Conservation (phyloP, 2,329 filamentous ascomycete species). For the Cercospora citrullina region DNA sequence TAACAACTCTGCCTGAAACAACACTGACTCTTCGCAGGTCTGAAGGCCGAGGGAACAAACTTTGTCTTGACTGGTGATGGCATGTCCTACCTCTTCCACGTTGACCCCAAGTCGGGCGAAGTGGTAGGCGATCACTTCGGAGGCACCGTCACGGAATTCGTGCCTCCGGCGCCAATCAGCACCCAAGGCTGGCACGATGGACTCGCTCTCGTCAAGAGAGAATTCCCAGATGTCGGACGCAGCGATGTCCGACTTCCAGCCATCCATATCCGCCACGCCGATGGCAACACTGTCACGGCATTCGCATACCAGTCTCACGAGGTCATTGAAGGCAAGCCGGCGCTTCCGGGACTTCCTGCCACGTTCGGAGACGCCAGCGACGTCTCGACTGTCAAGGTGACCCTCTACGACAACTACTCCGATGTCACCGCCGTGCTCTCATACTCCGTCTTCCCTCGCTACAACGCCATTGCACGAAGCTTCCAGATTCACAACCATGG, state of each 20-base stretch:
- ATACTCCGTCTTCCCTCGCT: slow-evolving; percentile 64
- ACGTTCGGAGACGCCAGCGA: slow-evolving; percentile 59
- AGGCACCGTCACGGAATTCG: slow-evolving; percentile 55
- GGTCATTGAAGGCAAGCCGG: slow-evolving; percentile 58
- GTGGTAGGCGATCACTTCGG: slow-evolving; percentile 64
- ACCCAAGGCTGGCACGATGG: slow-evolving; percentile 56
- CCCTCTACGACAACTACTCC: slow-evolving; percentile 60
- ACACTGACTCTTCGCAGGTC: slow-evolving; percentile 41
- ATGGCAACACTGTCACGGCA: slow-evolving; percentile 60
- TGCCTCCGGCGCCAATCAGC: slow-evolving; percentile 44
- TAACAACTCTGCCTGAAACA: neutral
- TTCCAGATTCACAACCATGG: slow-evolving; percentile 63
- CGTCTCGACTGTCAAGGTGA: slow-evolving; percentile 60
- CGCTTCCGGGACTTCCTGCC: slow-evolving; percentile 57
- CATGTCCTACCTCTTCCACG: slow-evolving; percentile 65
- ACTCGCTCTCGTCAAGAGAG: slow-evolving; percentile 56
- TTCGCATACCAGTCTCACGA: slow-evolving; percentile 60
- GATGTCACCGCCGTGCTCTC: slow-evolving; percentile 59
- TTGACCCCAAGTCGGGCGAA: slow-evolving; percentile 57
- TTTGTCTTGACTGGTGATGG: slow-evolving; percentile 59
- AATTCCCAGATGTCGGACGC: slow-evolving; percentile 64
- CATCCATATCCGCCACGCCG: slow-evolving; percentile 59
- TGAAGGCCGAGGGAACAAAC: slow-evolving; percentile 56
- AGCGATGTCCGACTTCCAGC: slow-evolving; percentile 65
- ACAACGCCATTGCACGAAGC: slow-evolving; percentile 62